phyloP scores from a whole-genome alignment of 257 asterid species.

The Solanum sparsipilum region DNA sequence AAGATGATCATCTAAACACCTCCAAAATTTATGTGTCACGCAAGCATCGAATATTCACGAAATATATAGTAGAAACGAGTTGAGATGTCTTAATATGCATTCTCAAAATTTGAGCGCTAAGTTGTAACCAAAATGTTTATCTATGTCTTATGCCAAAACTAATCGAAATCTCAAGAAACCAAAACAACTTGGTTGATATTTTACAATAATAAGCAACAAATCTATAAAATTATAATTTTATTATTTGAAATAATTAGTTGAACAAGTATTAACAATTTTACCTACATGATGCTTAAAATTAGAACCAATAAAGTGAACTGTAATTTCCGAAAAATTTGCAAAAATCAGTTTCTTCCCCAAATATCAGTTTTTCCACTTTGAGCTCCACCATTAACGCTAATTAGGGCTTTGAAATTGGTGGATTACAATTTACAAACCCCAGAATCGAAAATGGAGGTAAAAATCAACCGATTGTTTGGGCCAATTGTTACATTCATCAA shows the following conservation, averaged over 20 bases:
- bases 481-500: conserved; percentile 51
- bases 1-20: no score
- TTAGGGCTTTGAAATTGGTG: not conserved
- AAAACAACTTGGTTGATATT: not conserved
- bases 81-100: no score
- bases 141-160: not conserved
- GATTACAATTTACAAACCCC: not conserved
- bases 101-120: not conserved
- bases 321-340: not conserved
- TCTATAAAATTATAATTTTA: not conserved
- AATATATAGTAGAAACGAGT: no score
- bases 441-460: conserved; percentile 27
- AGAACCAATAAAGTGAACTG: not conserved
- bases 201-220: not conserved
- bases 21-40: no score
- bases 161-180: not conserved
- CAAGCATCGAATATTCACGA: accelerated
- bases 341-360: not conserved
- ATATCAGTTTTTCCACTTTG: not conserved
- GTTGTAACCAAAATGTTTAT: no score
- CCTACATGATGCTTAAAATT: not conserved
- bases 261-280: not conserved
- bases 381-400: not conserved
- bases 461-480: conserved; percentile 40
- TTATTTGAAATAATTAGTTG: not conserved